Conservation (phyloP, 2,329 filamentous ascomycete species). For the Anthostomella pinea region DNA sequence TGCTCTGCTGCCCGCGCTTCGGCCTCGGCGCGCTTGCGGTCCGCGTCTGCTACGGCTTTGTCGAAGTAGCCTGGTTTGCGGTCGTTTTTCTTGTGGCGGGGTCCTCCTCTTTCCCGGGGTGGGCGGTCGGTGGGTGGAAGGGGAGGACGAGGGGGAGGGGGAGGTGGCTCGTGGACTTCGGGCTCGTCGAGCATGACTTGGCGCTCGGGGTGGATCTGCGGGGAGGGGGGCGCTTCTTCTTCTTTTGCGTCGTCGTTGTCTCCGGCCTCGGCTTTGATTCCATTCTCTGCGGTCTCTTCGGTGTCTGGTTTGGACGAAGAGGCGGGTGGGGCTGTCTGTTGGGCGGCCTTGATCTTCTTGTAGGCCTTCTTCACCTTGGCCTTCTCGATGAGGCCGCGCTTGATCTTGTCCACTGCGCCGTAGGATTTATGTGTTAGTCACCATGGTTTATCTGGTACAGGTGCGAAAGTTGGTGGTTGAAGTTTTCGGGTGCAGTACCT, state of each 20-base stretch:
- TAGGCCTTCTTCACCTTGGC: slow-evolving; percentile 93
- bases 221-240: slow-evolving; percentile 12
- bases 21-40: slow-evolving; percentile 39
- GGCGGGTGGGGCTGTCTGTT: slow-evolving; percentile 26
- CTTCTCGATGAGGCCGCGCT: slow-evolving; percentile 83
- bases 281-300: slow-evolving; percentile 10
- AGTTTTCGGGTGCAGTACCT: slow-evolving; percentile 38
- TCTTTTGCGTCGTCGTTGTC: too few relatives aligned
- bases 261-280: slow-evolving; percentile 16
- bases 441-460: slow-evolving; percentile 9
- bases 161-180: slow-evolving; percentile 2
- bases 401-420: slow-evolving; percentile 85
- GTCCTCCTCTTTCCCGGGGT: slow-evolving; percentile 8
- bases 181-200: slow-evolving; percentile 38
- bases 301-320: slow-evolving; percentile 14
- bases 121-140: slow-evolving; percentile 13
- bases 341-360: slow-evolving; percentile 73
- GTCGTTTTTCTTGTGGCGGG: slow-evolving; percentile 34
- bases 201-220: slow-evolving; percentile 39
- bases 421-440: neutral
- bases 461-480: slow-evolving; percentile 2
- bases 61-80: slow-evolving; percentile 60
- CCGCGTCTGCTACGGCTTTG: slow-evolving; percentile 56
- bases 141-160: slow-evolving; percentile 5
- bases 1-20: slow-evolving; percentile 43